Conservation (phyloP, 2,329 filamentous ascomycete genomes). For the Talaromyces sp. region DNA sequence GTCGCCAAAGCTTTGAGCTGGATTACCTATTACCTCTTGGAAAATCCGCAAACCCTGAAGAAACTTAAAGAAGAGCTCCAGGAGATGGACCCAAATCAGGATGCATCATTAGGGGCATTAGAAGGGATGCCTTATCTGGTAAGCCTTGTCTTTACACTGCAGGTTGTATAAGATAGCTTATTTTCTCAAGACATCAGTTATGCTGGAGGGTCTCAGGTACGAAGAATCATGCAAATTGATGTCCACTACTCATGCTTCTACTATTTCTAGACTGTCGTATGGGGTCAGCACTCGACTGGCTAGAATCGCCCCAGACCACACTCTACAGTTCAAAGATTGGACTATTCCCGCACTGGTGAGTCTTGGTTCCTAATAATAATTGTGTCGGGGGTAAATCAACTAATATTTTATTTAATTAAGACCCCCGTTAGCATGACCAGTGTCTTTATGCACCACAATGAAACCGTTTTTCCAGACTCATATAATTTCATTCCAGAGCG, state of each 20-base stretch:
- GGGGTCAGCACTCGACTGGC: slow-evolving; percentile 21
- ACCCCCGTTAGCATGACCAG: slow-evolving; percentile 20
- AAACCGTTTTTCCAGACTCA: slow-evolving; percentile 17
- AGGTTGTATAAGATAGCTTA: background rate
- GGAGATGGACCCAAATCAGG: slow-evolving; percentile 10
- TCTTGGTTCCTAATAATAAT: background rate
- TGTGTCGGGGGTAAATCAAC: too few species aligned
- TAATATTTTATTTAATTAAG: background rate
- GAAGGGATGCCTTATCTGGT: slow-evolving; percentile 25
- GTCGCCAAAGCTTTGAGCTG: slow-evolving; percentile 23
- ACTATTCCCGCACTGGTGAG: slow-evolving; percentile 15
- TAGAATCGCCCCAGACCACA: slow-evolving; percentile 14
- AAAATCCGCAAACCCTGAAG: slow-evolving; percentile 14
- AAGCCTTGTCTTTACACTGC: slow-evolving; percentile 6
- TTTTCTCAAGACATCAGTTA: slow-evolving; percentile 19
- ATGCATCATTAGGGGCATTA: slow-evolving; percentile 19
- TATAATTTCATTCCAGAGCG: slow-evolving; percentile 16
- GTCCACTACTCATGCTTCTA: too few species aligned
- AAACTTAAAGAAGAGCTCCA: slow-evolving; percentile 18
- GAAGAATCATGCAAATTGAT: background rate
- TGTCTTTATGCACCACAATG: slow-evolving; percentile 17
- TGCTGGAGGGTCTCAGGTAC: slow-evolving; percentile 25
- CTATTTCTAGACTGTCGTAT: slow-evolving; percentile 23
- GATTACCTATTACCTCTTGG: slow-evolving; percentile 17
- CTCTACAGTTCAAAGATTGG: slow-evolving; percentile 13